Evolutionary conservation across 2,329 filamentous ascomycete genomes (phyloP).

Genomic region (Botrytis fragariae): DNA sequence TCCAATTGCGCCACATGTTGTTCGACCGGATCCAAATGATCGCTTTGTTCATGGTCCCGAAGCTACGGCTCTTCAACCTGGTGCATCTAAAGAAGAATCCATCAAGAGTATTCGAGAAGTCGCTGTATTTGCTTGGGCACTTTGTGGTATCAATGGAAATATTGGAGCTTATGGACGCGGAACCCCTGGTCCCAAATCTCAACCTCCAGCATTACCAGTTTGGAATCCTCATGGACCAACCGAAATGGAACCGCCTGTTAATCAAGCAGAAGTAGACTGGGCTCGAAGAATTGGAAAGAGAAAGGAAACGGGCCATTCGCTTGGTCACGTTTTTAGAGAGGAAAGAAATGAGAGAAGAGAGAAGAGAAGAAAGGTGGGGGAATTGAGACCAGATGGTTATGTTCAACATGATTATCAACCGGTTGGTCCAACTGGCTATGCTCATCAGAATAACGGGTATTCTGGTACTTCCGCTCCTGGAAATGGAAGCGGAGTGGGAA

Average conservation of each 20-base stretch:
- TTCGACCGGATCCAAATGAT: conserved; percentile 42
- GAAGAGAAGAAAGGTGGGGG: conserved; percentile 1
- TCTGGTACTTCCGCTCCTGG: neutral
- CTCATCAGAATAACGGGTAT: neutral
- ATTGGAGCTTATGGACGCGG: conserved; percentile 64
- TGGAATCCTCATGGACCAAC: conserved; percentile 51
- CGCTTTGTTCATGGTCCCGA: conserved; percentile 44
- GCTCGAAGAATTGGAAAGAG: conserved; percentile 1
- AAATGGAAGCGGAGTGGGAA: neutral
- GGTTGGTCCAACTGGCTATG: neutral
- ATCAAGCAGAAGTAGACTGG: conserved; percentile 37
- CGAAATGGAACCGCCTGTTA: conserved; percentile 39
- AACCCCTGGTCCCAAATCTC: conserved; percentile 59
- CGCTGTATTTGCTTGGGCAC: conserved; percentile 82
- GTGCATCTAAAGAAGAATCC: conserved; percentile 56
- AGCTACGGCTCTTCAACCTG: conserved; percentile 45
- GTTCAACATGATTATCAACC: neutral
- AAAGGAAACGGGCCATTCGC: conserved; percentile 15
- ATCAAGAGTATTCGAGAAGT: conserved; percentile 78
- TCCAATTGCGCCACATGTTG: conserved; percentile 51
- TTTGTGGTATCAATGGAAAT: conserved; percentile 76
- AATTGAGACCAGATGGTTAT: neutral
- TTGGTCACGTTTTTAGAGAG: conserved; percentile 15
- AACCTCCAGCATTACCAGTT: conserved; percentile 58
- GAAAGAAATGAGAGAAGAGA: conserved; percentile 22